Evolutionary conservation across 1,284 basidiomycete species (phyloP).

Genomic region (Moesziomyces antarcticus): DNA sequence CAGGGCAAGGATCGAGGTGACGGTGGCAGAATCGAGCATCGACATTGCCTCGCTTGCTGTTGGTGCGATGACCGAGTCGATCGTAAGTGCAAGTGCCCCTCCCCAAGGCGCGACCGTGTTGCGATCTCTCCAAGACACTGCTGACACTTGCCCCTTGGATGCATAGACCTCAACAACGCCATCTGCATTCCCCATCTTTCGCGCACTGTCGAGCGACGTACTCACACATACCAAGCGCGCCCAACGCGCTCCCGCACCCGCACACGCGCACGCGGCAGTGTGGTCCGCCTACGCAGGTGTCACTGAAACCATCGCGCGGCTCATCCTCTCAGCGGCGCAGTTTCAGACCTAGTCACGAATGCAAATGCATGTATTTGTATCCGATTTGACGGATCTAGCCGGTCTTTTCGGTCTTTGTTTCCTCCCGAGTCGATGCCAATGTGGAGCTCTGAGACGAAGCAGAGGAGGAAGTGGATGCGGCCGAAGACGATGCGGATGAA

Average conservation of each 20-base stretch:
- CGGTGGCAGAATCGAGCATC: not conserved
- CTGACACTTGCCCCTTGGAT: not conserved
- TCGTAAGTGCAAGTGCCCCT: slow-evolving; percentile 9
- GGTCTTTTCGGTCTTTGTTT: slow-evolving; percentile 5
- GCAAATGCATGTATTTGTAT: not conserved
- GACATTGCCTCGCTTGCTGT: slow-evolving; percentile 13
- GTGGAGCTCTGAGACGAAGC: not conserved
- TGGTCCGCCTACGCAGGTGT: slow-evolving; percentile 30
- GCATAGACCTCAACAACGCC: slow-evolving; percentile 18
- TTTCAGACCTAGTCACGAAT: slow-evolving; percentile 10
- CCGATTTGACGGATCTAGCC: not conserved
- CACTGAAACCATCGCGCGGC: slow-evolving; percentile 23
- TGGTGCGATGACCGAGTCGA: slow-evolving; percentile 20
- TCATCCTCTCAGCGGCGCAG: slow-evolving; percentile 31
- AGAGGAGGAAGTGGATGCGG: slow-evolving; percentile 10
- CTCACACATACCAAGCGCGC: slow-evolving; percentile 16
- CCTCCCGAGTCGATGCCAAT: not conserved
- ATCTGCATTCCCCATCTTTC: slow-evolving; percentile 25
- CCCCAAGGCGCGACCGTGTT: not conserved
- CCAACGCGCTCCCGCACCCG: not conserved
- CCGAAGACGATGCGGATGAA: not conserved
- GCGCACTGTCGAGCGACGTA: slow-evolving; percentile 22
- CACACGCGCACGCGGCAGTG: not conserved
- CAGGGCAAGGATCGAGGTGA: slow-evolving; percentile 26
- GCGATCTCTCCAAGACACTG: no score